Percentiles rank a stretch among this genome's conserved stretches.
phyloP scores from a whole-genome alignment of 2,329 filamentous ascomycete species.

The Sphaceloma murrayae region DNA sequence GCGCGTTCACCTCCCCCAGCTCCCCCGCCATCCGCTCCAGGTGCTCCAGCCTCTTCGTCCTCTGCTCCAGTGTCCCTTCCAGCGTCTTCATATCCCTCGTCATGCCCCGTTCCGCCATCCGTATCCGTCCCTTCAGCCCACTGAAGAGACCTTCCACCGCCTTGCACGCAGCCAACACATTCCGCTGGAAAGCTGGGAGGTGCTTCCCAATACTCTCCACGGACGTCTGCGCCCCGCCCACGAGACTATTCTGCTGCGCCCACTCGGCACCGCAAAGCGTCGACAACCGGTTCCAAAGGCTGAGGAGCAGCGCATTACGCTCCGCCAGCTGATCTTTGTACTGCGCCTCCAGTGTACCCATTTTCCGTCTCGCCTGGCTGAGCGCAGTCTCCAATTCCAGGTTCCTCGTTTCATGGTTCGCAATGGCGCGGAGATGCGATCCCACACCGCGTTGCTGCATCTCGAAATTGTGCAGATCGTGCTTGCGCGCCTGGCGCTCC shows the following conservation, averaged over 20 bases:
- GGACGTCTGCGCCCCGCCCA: slow-evolving; percentile 78
- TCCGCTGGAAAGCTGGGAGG: slow-evolving; percentile 80
- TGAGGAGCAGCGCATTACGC: slow-evolving; percentile 76
- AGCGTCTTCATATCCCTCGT: slow-evolving; percentile 82
- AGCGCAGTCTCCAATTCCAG: slow-evolving; percentile 75
- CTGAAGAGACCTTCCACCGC: slow-evolving; percentile 72
- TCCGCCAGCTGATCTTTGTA: slow-evolving; percentile 82
- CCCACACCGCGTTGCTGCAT: slow-evolving; percentile 79
- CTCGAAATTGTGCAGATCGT: slow-evolving; percentile 81
- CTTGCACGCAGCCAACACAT: slow-evolving; percentile 77
- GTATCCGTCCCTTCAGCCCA: slow-evolving; percentile 70
- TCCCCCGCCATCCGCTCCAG: slow-evolving; percentile 51
- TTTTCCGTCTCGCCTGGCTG: slow-evolving; percentile 65
- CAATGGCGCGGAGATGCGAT: slow-evolving; percentile 75
- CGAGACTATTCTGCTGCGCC: slow-evolving; percentile 78
- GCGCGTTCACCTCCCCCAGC: slow-evolving; percentile 43
- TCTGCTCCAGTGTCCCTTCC: slow-evolving; percentile 67
- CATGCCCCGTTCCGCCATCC: slow-evolving; percentile 78
- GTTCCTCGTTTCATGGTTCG: slow-evolving; percentile 74
- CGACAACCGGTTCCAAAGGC: slow-evolving; percentile 84
- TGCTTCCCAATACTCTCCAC: slow-evolving; percentile 79
- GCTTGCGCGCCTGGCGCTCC: slow-evolving; percentile 73
- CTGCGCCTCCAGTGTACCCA: slow-evolving; percentile 64
- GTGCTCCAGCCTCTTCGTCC: slow-evolving; percentile 76
- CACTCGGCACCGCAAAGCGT: slow-evolving; percentile 82